Conservation (phyloP, 139 green algal species). For the Eudorina sp. region DNA sequence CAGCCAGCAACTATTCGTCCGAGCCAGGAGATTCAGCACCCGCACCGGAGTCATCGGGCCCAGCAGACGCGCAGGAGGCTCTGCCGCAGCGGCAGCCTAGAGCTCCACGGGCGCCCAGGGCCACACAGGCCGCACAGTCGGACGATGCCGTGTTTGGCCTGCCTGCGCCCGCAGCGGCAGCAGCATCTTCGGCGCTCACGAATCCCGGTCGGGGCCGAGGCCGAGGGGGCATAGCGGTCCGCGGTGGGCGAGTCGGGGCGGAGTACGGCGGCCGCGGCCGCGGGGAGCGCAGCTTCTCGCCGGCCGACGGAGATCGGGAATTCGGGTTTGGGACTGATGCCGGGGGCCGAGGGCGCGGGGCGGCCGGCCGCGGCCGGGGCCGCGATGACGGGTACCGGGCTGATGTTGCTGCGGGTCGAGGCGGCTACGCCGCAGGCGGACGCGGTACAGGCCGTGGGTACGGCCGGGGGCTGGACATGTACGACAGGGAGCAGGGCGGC, state of each 20-base stretch:
- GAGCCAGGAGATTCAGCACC: not conserved
- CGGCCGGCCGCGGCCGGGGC: not conserved
- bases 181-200: not conserved
- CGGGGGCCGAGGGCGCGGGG: not conserved
- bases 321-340: not conserved
- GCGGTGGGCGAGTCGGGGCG: not conserved
- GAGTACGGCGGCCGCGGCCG: constrained; percentile 1
- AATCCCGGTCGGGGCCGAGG: not conserved
- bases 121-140: not conserved
- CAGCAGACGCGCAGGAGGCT: not conserved
- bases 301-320: not conserved
- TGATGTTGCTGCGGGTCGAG: not conserved
- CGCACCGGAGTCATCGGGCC: not conserved
- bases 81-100: constrained; percentile 25
- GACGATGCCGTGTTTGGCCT: no score
- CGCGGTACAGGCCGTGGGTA: not conserved
- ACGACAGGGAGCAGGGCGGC: not conserved
- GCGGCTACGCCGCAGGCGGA: not conserved
- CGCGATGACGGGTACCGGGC: not conserved
- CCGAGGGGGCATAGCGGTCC: not conserved
- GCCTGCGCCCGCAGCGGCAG: no score
- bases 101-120: not conserved
- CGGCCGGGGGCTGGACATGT: not conserved
- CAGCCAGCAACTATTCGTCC: not conserved
- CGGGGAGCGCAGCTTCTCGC: not conserved